These are phyloP conservation scores for Beta corolliflora DNA, from an alignment of 179 eudicot species.

Conservation along the genomic window DNA sequence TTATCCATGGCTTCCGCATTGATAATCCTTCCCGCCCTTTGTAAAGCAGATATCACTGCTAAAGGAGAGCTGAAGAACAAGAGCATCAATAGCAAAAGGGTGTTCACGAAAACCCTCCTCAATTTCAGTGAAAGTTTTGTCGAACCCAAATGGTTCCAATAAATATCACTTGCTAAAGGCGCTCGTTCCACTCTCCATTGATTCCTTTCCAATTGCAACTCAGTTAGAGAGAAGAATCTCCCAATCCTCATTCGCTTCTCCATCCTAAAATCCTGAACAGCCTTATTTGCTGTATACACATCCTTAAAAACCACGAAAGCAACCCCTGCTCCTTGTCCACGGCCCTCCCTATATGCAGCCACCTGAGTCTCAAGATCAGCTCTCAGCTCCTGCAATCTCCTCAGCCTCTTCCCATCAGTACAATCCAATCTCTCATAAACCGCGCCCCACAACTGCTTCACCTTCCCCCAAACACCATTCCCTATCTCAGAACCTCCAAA, in stretches of 20 bases:
- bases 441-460: constrained; percentile 41
- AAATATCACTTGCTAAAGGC: constrained; percentile 87
- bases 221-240: constrained; percentile 78
- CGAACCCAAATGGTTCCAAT: constrained; percentile 95
- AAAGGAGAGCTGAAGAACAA: constrained; percentile 94
- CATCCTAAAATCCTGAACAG: constrained; percentile 73
- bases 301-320: constrained; percentile 97
- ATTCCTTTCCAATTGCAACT: constrained; percentile 85
- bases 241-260: constrained; percentile 78
- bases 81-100: constrained; percentile 79
- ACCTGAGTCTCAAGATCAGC: constrained; percentile 87
- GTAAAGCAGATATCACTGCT: constrained; percentile 83
- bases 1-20: constrained; percentile 96
- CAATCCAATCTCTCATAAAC: constrained; percentile 52
- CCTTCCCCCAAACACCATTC: constrained; percentile 30
- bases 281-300: constrained; percentile 77
- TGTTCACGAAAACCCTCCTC: constrained; percentile 74
- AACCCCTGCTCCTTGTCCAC: constrained; percentile 89
- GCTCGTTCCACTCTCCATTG: constrained; percentile 98
- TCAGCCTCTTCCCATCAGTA: constrained; percentile 67
- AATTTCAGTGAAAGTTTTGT: constrained; percentile 64
- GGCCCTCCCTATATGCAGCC: constrained; percentile 84
- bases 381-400: constrained; percentile 78
- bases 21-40: constrained; percentile 79
- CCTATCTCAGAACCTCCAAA: constrained; percentile 6